A percentile compares a stretch with the other conserved stretches of the same genome.
Conservation (phyloP, 2,329 filamentous ascomycete species). For the Xylariaceae sp. region DNA sequence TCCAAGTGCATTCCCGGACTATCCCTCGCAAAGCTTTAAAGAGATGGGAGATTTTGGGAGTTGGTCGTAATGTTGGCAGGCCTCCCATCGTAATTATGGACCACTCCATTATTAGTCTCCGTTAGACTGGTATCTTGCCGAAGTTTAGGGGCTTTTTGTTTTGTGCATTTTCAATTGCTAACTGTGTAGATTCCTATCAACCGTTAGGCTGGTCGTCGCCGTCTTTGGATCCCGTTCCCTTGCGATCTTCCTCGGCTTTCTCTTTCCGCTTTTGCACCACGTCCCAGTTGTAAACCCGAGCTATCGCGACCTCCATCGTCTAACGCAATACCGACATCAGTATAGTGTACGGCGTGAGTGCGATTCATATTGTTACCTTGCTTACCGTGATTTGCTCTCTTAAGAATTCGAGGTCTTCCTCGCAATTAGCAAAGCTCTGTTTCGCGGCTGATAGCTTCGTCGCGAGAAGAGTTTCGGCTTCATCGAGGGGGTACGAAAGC, state of each 20-base stretch:
- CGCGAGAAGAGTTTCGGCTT: slow-evolving; percentile 73
- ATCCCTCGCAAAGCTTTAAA: not conserved
- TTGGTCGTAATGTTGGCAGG: no score
- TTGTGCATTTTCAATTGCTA: not conserved
- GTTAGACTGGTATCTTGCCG: slow-evolving; percentile 1
- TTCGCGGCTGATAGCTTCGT: slow-evolving; percentile 76
- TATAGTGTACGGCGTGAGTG: no score
- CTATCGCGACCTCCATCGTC: slow-evolving; percentile 95
- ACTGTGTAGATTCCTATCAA: slow-evolving; percentile 16
- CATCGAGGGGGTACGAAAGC: slow-evolving; percentile 86
- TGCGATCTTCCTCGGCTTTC: slow-evolving; percentile 57
- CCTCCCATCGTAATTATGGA: not conserved
- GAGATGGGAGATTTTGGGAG: no score
- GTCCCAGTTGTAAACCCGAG: slow-evolving; percentile 99
- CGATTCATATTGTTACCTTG: no score
- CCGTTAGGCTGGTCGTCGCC: slow-evolving; percentile 35
- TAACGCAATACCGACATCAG: no score
- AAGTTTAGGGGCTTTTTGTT: slow-evolving; percentile 1
- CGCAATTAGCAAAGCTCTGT: slow-evolving; percentile 76
- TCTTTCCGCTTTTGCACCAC: slow-evolving; percentile 93
- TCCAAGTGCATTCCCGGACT: no score
- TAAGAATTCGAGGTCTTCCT: slow-evolving; percentile 93
- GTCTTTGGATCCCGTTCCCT: slow-evolving; percentile 35
- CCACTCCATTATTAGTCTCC: not conserved
- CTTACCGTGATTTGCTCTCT: slow-evolving; percentile 91